Evolutionary conservation across 2,329 filamentous ascomycete genomes (phyloP), one percentile per base, ranked within the genome.

Genomic region (Metarhizium humberi): DNA sequence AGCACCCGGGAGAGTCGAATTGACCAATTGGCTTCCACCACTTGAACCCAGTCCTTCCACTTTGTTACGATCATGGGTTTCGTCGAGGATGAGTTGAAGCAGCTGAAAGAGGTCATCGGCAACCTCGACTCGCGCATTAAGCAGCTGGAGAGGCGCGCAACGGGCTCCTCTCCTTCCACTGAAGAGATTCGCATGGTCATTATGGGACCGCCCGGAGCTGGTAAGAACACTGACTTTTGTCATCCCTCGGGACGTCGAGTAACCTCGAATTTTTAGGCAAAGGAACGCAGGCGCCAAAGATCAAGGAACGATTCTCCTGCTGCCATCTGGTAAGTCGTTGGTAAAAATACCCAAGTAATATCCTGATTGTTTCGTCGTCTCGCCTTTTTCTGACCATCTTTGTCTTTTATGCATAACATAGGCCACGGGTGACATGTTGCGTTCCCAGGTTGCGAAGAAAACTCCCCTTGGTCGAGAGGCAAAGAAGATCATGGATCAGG

Each of bases 401-500:
- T 52, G 5, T 51, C 14, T 43, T 46, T 63, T 57, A 55, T 56
- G 56, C 61, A 45, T 59, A 96, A 57, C 61, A 45, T 59, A 96
- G 92, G 94, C 94, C 61, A 99, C 94, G 57, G 94, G 94, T 72
- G 94, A 99, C 76, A 99, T 99, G 94, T 84, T 99, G 69, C 91
- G 94, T 69, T 95, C 92, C 63, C 94, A 99, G 75, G 94, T 99
- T 69, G 88, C 92, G 62, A 95, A 95, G 78, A 96, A 97, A 85
- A 99, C 94, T 56, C 76, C 88, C 57, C 85, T 99, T 62, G 94
- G 94, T 65, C 84, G 88, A 70, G 91, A 96, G 79, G 94, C 94
- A 63, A 99, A 99, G 86, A 97, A 97, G 85, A 99, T 99, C 74
- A 99, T 99, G 94, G 94, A 99, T 71, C 88, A 92, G 72, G 94